phyloP scores from a whole-genome alignment of 2,329 filamentous ascomycete species.

The Alternaria brassicicola region DNA sequence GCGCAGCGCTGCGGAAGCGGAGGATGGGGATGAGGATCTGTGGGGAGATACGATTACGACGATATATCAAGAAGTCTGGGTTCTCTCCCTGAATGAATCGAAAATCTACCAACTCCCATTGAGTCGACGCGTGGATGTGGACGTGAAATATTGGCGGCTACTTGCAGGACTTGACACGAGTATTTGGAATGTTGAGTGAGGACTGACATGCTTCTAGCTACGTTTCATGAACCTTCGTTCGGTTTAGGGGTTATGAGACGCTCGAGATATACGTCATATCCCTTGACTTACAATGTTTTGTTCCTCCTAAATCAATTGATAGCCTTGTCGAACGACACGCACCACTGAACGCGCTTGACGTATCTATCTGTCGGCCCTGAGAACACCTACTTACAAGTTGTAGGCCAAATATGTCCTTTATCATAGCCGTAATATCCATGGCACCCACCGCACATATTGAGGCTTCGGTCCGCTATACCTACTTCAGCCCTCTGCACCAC shows the following conservation, averaged over 20 bases:
- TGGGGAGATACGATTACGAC: slow-evolving; percentile 22
- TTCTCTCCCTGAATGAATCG: slow-evolving; percentile 23
- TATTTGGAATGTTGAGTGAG: neutral
- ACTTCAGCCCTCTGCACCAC: neutral
- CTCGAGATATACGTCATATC: neutral
- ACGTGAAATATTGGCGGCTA: neutral
- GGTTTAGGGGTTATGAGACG: neutral
- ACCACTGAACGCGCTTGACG: neutral
- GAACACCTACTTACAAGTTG: neutral
- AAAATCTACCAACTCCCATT: slow-evolving; percentile 27
- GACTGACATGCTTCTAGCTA: neutral
- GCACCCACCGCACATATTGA: neutral
- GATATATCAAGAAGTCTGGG: slow-evolving; percentile 22
- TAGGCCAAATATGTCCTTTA: neutral
- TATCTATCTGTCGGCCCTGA: neutral
- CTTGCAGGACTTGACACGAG: neutral
- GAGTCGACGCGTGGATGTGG: neutral
- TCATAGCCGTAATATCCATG: neutral
- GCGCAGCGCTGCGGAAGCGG: slow-evolving; percentile 18
- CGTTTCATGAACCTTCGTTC: neutral
- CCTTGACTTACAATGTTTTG: neutral
- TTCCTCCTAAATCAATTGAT: neutral
- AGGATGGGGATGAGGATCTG: slow-evolving; percentile 11
- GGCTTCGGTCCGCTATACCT: neutral
- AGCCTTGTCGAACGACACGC: neutral